Evolutionary conservation across 2,329 filamentous ascomycete genomes (phyloP).

Genomic region (Stylonectria norvegica): DNA sequence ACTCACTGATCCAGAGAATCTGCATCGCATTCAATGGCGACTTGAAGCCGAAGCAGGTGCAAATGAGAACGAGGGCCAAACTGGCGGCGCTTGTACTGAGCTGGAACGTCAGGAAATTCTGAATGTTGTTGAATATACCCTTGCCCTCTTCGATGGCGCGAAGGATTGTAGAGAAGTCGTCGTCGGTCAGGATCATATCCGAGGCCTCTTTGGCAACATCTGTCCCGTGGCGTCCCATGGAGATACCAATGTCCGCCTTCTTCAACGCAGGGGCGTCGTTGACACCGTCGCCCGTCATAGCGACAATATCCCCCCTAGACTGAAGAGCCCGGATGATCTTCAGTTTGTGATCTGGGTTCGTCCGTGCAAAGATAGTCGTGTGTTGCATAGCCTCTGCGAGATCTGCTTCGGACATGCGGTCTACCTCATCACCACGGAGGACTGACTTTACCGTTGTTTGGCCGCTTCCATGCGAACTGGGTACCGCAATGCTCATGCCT

Average conservation of each 20-base stretch:
- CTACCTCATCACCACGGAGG: slow-evolving; percentile 86
- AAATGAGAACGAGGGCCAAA: slow-evolving; percentile 84
- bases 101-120: slow-evolving; percentile 98
- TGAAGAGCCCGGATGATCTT: slow-evolving; percentile 94
- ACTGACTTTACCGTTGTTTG: slow-evolving; percentile 66
- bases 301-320: slow-evolving; percentile 89
- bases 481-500: slow-evolving; percentile 76
- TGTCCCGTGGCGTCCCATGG: slow-evolving; percentile 91
- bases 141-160: slow-evolving; percentile 98
- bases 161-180: slow-evolving; percentile 88
- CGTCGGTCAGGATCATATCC: slow-evolving; percentile 90
- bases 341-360: slow-evolving; percentile 95
- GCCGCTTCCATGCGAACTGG: slow-evolving; percentile 49
- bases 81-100: slow-evolving; percentile 95
- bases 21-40: slow-evolving; percentile 99
- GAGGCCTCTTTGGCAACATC: slow-evolving; percentile 95
- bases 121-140: slow-evolving; percentile 99
- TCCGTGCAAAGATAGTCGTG: slow-evolving; percentile 93
- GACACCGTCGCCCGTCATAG: slow-evolving; percentile 98
- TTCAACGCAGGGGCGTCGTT: slow-evolving; percentile 97
- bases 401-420: slow-evolving; percentile 82
- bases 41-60: slow-evolving; percentile 88
- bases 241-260: slow-evolving; percentile 95
- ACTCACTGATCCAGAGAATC: slow-evolving; percentile 98
- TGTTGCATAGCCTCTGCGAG: slow-evolving; percentile 80